Evolutionary conservation across 768 basidiomycete species (phyloP).

Genomic region (Chalciporus piperatus): DNA sequence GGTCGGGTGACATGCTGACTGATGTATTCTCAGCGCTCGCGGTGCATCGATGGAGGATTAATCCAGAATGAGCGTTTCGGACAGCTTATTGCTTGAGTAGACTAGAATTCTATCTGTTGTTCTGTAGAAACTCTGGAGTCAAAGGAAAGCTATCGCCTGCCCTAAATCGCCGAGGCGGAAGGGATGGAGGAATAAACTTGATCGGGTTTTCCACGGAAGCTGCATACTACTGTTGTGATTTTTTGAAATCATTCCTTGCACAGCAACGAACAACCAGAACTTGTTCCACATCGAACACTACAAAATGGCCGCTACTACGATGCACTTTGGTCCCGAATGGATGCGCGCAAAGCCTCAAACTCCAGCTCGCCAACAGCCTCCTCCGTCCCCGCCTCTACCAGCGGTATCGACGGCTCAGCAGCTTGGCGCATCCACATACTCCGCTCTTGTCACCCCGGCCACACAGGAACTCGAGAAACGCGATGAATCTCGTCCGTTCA

Average conservation of each 20-base stretch:
- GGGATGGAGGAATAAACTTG: conserved; percentile 15
- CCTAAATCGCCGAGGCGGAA: conserved; percentile 26
- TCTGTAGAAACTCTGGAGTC: not conserved
- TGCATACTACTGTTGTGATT: conserved; percentile 10
- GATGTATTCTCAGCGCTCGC: conserved; percentile 53
- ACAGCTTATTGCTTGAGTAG: not conserved
- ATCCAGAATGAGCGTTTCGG: conserved; percentile 22
- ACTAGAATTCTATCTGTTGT: not conserved
- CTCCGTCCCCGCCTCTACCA: conserved; percentile 60
- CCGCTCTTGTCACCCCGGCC: conserved; percentile 50
- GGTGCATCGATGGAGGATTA: conserved; percentile 69
- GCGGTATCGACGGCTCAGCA: conserved; percentile 39
- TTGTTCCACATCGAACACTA: conserved; percentile 1
- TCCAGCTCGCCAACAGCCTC: conserved; percentile 48
- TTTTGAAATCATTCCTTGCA: conserved; percentile 20
- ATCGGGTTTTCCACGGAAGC: conserved; percentile 24
- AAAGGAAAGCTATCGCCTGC: conserved; percentile 21
- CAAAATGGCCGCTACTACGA: conserved; percentile 59
- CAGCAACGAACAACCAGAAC: conserved; percentile 4
- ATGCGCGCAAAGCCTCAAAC: conserved; percentile 78
- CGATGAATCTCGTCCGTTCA: conserved; percentile 75
- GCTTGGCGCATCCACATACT: conserved; percentile 68
- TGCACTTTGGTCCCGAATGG: conserved; percentile 94
- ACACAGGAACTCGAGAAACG: conserved; percentile 51
- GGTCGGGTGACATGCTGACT: conserved; percentile 3